A percentile compares a stretch with the other conserved stretches of the same genome.
Conservation (phyloP, 2,329 filamentous ascomycete genomes). For the Lachnellula cervina region DNA sequence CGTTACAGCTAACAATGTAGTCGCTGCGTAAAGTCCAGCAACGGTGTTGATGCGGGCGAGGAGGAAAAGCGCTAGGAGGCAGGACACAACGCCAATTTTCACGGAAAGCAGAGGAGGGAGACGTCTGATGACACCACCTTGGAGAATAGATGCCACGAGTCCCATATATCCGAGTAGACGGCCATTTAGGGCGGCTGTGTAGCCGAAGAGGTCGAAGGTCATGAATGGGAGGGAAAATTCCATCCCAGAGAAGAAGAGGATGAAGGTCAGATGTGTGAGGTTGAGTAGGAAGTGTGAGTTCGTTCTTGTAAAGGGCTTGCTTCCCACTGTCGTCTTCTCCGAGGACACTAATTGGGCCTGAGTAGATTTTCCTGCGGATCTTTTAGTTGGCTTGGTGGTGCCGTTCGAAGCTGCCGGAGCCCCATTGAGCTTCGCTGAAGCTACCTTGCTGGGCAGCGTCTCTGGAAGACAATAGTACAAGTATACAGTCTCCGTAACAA, state of each 20-base stretch:
- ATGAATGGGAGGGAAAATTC: conserved; percentile 97
- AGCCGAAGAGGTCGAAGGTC: conserved; percentile 89
- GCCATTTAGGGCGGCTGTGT: conserved; percentile 74
- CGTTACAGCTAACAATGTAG: conserved; percentile 79
- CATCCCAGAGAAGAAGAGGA: conserved; percentile 97
- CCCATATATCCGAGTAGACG: conserved; percentile 86
- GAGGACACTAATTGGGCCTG: conserved; percentile 25
- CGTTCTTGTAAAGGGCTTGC: conserved; percentile 40
- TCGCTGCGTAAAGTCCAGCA: conserved; percentile 70
- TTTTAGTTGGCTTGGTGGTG: conserved; percentile 11
- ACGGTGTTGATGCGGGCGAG: conserved; percentile 67
- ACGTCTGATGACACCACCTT: conserved; percentile 84
- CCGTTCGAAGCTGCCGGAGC: conserved; percentile 22
- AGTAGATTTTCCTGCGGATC: conserved; percentile 5
- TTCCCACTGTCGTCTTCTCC: conserved; percentile 16
- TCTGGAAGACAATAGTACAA: conserved; percentile 82
- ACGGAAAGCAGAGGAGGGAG: conserved; percentile 77
- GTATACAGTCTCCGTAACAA: conserved; percentile 83
- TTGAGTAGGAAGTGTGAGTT: conserved; percentile 85
- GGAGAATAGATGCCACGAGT: conserved; percentile 83
- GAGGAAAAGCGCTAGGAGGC: conserved; percentile 73
- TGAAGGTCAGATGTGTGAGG: conserved; percentile 79
- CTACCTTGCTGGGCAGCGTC: conserved; percentile 63
- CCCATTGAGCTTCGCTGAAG: conserved; percentile 23
- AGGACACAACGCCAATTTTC: conserved; percentile 71